Percentiles rank a stretch among this genome's conserved stretches.
These are phyloP conservation scores for Lophiostoma macrostomum DNA, from an alignment of 495 filamentous ascomycete genomes.

Conservation along the genomic window DNA sequence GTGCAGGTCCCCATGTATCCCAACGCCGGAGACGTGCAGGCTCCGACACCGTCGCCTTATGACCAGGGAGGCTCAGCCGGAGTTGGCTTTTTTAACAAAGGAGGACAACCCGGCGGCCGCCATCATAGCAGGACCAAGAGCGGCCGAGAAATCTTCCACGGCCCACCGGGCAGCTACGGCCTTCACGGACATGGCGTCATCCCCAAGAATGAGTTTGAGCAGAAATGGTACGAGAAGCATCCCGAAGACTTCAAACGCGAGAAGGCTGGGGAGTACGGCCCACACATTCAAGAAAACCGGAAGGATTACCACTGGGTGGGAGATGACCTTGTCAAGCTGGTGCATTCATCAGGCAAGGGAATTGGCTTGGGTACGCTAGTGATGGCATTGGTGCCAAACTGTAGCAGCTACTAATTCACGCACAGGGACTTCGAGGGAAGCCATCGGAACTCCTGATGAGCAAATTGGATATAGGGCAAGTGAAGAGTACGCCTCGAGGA, in stretches of 20 bases:
- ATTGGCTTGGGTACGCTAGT: slow-evolving; percentile 53
- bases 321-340: slow-evolving; percentile 87
- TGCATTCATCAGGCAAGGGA: slow-evolving; percentile 66
- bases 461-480: slow-evolving; percentile 77
- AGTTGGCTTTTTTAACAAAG: slow-evolving; percentile 55
- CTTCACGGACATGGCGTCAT: slow-evolving; percentile 77
- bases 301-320: slow-evolving; percentile 86
- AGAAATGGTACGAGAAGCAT: slow-evolving; percentile 86
- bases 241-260: slow-evolving; percentile 73
- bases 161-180: slow-evolving; percentile 76
- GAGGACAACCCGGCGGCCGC: slow-evolving; percentile 41
- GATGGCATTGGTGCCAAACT: slow-evolving; percentile 8
- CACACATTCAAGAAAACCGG: slow-evolving; percentile 60
- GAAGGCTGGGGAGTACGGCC: slow-evolving; percentile 64
- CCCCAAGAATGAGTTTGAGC: slow-evolving; percentile 67
- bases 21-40: slow-evolving; percentile 94
- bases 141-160: slow-evolving; percentile 54
- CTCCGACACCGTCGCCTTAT: slow-evolving; percentile 77
- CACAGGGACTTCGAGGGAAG: slow-evolving; percentile 38
- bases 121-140: slow-evolving; percentile 68
- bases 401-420: slow-evolving; percentile 21
- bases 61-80: slow-evolving; percentile 53
- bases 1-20: slow-evolving; percentile 89
- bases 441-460: slow-evolving; percentile 42
- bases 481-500: slow-evolving; percentile 72